Base-by-base conservation (phyloP, 1,284 basidiomycete species). In the Moesziomyces sp. region DNA sequence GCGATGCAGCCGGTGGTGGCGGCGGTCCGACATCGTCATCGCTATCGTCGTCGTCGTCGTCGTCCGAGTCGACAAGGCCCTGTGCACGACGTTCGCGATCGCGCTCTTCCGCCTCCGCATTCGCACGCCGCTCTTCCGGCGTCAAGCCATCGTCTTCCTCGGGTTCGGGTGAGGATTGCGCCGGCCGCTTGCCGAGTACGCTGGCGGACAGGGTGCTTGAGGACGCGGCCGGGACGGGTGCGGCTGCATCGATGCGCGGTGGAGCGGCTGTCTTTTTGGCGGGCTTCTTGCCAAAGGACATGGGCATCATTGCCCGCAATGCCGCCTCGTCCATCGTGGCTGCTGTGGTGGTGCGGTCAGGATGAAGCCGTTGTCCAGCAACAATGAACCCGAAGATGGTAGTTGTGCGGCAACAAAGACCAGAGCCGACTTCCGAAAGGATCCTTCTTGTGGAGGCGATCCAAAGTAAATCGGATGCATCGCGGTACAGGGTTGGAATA, bases 221-320 rank as follows among this genome's bases (percentile, higher is more conserved):
- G 14, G 38, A 18, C 38, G 14, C 38, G 16, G 14, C 38, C 19
- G 43, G 7, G 7, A 18, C 40, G 21, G 50, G 3, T n/a, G 19
- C 40, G 10, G 30, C 18, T 6, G 43, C 2, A 7, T 33, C 46
- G 21, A 5, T 26, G 16, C 5, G 38, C 1, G 38, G 4, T 8
- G 38, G 16, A 40, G 38, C 38, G 18, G 16, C 4, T 0, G 38
- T 6, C 6, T 55, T 64, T 3, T 46, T 51, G 19, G 26, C 54
- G n/a, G 50, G 14, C 18, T 48, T 52, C 67, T 61, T 70, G 42
- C 81, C 81, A 28, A 83, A 83, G 23, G 73, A 65, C 43, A 55
- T 65, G 4, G 80, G 77, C 78, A 83, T 78, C 78, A 83, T 80
- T 0, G 82, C 78, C 21, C 81, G 58, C 28, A 83, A 49, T 10